Evolutionary conservation across 163 green algal species (phyloP), one percentile per base, ranked within the genome.

Genomic region (Volvox carteri): DNA sequence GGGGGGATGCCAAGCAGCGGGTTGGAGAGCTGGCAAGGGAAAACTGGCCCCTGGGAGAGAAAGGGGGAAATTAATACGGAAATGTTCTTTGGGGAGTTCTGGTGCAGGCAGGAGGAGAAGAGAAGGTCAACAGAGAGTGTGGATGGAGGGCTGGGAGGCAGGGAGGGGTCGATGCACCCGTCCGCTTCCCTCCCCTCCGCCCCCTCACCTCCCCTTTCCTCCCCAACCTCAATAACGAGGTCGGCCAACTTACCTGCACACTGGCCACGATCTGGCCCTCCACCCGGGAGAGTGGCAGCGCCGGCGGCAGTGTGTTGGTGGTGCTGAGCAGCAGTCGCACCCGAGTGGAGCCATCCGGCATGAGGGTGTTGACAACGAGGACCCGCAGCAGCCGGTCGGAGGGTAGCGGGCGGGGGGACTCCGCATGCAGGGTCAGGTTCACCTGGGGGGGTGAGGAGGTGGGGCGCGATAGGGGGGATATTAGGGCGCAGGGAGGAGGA

Each of bases 351-450:
- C 73, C 87, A 33, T 80, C 79, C 18, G 80, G 42, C 16, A 68
- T 52, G 7, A 67, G 28, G 35, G 68, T 85, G 70, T 73, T 65
- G 0, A 85, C 42, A 42, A 91, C 9, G 28, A 78, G 54, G 5
- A 42, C 60, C 4, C 87, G 56, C 35, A 91, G 50, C 35, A 73
- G 79, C 1, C 56, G 56, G 42, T 70, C 87, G 28, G 44, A 14
- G 16, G 87, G 77, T 41, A 83, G 76, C 37, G 56, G 70, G 25
- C 23, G 16, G 44, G 87, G 87, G 21, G 70, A 72, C 52, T 81
- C 70, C 7, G 23, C 19, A 35, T 91, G 87, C 1, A 91, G 79
- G 21, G 87, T 91, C 30, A 91, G 73, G 52, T 88, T 83, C 6
- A 79, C 87, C 39, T 88, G 46, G 35, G 56, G 42, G 79, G 62